These are phyloP conservation scores for Barnettozyma salicaria DNA, from an alignment of 805 yeast genomes.

Conservation along the genomic window DNA sequence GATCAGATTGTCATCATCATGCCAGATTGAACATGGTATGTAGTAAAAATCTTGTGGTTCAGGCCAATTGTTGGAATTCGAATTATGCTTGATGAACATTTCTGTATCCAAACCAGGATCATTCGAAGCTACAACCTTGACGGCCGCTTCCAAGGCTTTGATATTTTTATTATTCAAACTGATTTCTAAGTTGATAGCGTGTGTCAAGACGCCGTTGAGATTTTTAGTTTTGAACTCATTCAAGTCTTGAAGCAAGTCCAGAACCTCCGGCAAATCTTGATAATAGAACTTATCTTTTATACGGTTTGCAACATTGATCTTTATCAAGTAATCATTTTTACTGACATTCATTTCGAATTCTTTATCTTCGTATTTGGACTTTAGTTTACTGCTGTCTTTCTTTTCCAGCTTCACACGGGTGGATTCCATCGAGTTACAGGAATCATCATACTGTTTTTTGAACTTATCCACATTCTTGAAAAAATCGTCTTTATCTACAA, in stretches of 20 bases:
- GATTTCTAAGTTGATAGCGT: conserved; percentile 57
- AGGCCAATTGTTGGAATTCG: conserved; percentile 49
- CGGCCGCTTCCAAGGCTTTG: conserved; percentile 43
- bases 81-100: conserved; percentile 90
- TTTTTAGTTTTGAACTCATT: conserved; percentile 73
- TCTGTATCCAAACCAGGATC: conserved; percentile 70
- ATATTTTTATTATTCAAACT: conserved; percentile 39
- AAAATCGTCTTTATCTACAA: conserved; percentile 33
- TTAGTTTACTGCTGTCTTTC: conserved; percentile 43
- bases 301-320: conserved; percentile 80
- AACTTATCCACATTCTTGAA: conserved; percentile 29
- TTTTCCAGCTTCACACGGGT: conserved; percentile 72
- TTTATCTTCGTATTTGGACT: conserved; percentile 48
- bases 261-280: conserved; percentile 87
- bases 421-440: conserved; percentile 75
- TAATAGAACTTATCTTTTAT: conserved; percentile 87
- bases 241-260: conserved; percentile 79
- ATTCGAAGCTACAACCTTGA: conserved; percentile 59
- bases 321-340: conserved; percentile 79
- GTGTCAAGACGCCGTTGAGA: conserved; percentile 60
- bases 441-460: conserved; percentile 72
- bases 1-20: conserved; percentile 80
- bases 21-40: conserved; percentile 92
- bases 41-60: conserved; percentile 85
- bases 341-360: conserved; percentile 78